phyloP scores from a whole-genome alignment of 192 early-diverging fungal species.

The Backusella psychrophila region DNA sequence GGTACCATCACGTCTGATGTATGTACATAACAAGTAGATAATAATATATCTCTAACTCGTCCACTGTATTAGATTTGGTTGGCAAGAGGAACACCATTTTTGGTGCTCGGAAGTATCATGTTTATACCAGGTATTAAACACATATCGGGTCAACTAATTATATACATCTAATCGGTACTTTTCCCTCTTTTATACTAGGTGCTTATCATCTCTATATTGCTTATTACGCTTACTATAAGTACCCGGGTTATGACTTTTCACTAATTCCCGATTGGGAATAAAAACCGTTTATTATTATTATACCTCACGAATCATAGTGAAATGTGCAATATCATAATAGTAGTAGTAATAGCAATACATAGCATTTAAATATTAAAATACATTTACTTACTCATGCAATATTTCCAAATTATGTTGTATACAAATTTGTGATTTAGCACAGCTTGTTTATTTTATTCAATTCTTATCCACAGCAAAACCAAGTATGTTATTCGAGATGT shows the following conservation, averaged over 20 bases:
- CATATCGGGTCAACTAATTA: too few species aligned
- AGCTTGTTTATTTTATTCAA: neutral
- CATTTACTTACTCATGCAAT: too few species aligned
- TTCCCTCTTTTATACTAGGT: conserved; percentile 32
- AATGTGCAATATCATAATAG: too few species aligned
- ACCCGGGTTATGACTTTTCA: conserved; percentile 52
- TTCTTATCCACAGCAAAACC: neutral
- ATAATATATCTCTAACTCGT: neutral
- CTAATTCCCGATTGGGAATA: conserved; percentile 26
- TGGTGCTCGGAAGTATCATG: conserved; percentile 52
- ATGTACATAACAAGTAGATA: neutral
- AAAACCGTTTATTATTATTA: too few species aligned
- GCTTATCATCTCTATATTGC: conserved; percentile 52
- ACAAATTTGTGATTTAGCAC: too few species aligned
- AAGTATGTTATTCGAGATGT: neutral
- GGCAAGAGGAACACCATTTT: conserved; percentile 49
- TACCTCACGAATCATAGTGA: too few species aligned
- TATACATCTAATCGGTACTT: neutral
- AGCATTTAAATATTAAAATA: too few species aligned
- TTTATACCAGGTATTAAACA: conserved; percentile 51
- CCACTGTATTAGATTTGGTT: conserved; percentile 44
- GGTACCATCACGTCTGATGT: conserved; percentile 48
- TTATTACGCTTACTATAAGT: conserved; percentile 55
- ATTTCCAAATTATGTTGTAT: too few species aligned
- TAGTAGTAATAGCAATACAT: too few species aligned